A percentile compares a stretch with the other conserved stretches of the same genome.
phyloP scores from a whole-genome alignment of 331 rosid genomes.

The Quercus phellos region DNA sequence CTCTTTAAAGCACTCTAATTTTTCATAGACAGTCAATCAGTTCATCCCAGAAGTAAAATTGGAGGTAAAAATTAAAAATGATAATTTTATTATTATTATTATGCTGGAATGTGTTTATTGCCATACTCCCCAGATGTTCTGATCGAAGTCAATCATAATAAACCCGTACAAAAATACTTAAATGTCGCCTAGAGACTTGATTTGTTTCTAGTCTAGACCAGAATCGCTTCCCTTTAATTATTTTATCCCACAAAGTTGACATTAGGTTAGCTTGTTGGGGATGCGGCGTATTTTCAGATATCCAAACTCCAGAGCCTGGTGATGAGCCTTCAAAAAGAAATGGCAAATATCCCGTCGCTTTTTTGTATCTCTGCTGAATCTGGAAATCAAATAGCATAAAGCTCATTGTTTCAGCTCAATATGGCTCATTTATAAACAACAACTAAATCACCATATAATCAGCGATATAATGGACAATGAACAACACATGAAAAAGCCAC shows the following conservation, averaged over 20 bases:
- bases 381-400: slow-evolving; percentile 29
- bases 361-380: slow-evolving; percentile 84
- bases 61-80: no score
- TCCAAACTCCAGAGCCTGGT: slow-evolving; percentile 85
- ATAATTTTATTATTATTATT: no score
- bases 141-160: background rate
- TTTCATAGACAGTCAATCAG: no score
- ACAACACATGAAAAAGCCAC: background rate
- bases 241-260: background rate
- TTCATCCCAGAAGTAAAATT: no score
- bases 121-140: background rate
- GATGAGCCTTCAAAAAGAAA: slow-evolving; percentile 87
- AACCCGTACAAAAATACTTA: background rate
- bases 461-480: background rate
- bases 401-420: background rate
- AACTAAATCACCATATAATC: background rate
- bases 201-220: background rate
- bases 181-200: background rate
- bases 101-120: no score
- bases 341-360: slow-evolving; percentile 76
- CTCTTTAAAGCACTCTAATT: no score
- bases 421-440: background rate
- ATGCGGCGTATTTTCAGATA: slow-evolving; percentile 52
- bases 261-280: slow-evolving; percentile 3
- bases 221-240: background rate